Percentiles rank a stretch among this genome's conserved stretches.
phyloP scores from a whole-genome alignment of 768 basidiomycete species.

The Pulveroboletus ravenelii region DNA sequence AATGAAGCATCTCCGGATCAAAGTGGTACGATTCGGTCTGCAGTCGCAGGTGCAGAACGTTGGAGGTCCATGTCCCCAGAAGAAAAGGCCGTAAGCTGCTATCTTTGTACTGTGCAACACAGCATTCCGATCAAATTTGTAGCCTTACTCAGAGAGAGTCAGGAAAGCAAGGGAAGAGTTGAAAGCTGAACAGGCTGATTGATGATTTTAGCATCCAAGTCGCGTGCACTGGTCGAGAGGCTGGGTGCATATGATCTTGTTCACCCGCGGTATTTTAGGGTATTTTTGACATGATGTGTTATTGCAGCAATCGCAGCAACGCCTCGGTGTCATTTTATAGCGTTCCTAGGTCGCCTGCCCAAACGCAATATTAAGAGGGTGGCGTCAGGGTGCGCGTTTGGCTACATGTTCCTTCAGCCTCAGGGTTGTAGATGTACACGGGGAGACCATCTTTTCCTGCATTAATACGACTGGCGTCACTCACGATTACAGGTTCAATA shows the following conservation, averaged over 20 bases:
- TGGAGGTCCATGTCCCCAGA: conserved; percentile 31
- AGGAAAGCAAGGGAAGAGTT: conserved; percentile 13
- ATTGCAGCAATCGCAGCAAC: conserved; percentile 4
- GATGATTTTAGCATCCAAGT: conserved; percentile 8
- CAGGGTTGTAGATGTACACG: not conserved
- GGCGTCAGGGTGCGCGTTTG: not conserved
- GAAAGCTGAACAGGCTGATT: not conserved
- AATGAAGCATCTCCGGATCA: conserved; percentile 3
- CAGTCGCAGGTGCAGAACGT: conserved; percentile 16
- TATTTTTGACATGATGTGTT: conserved; percentile 11
- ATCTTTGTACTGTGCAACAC: not conserved
- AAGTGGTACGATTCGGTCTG: not conserved
- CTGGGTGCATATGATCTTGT: conserved; percentile 3
- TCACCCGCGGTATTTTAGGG: not conserved
- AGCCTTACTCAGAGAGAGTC: conserved; percentile 22
- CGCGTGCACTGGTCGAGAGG: not conserved
- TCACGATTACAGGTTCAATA: not conserved
- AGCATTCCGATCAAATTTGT: not conserved
- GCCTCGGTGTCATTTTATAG: not conserved
- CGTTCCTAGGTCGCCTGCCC: not conserved
- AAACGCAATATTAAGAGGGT: not conserved
- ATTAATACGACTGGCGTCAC: not conserved
- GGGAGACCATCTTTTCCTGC: not conserved
- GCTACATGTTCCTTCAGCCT: too few relatives aligned
- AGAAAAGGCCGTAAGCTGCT: conserved; percentile 29